These are phyloP conservation scores for Biancaea sappan DNA, from an alignment of 306 rosid species.

Conservation along the genomic window DNA sequence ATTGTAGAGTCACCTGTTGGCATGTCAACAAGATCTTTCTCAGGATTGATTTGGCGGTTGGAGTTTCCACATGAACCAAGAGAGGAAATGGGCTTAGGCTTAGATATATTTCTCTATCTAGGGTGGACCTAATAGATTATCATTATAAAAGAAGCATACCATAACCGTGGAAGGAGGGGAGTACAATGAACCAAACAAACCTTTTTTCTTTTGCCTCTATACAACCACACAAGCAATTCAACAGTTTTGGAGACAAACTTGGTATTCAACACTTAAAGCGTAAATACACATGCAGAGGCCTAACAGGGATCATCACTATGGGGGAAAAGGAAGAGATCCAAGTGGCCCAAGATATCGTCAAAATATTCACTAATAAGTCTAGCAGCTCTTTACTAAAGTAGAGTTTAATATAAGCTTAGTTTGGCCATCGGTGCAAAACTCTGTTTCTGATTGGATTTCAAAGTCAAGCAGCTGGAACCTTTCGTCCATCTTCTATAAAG, in stretches of 20 bases:
- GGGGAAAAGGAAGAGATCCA: not conserved
- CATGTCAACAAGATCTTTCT: too few species aligned
- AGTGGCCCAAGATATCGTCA: constrained; percentile 29
- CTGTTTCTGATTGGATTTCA: constrained; percentile 24
- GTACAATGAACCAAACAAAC: too few species aligned
- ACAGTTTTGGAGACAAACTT: not conserved
- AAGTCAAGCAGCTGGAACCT: constrained; percentile 93
- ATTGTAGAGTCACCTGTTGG: too few species aligned
- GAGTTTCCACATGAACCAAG: too few species aligned
- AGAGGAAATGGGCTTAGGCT: too few species aligned
- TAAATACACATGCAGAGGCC: constrained; percentile 25
- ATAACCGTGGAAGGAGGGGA: too few species aligned
- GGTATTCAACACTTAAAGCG: not conserved
- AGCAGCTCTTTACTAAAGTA: constrained; percentile 36
- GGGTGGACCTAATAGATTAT: too few species aligned
- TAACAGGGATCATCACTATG: not conserved
- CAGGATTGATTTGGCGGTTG: too few species aligned
- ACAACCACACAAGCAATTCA: too few species aligned
- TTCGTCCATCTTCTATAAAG: constrained; percentile 97
- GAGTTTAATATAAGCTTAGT: constrained; percentile 3
- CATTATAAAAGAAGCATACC: too few species aligned
- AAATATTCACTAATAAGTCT: constrained; percentile 7
- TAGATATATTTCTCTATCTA: too few species aligned
- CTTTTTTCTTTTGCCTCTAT: too few species aligned
- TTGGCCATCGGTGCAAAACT: constrained; percentile 24